Evolutionary conservation across 2,329 filamentous ascomycete genomes (phyloP).

Genomic region (Epichloe gansuensis): DNA sequence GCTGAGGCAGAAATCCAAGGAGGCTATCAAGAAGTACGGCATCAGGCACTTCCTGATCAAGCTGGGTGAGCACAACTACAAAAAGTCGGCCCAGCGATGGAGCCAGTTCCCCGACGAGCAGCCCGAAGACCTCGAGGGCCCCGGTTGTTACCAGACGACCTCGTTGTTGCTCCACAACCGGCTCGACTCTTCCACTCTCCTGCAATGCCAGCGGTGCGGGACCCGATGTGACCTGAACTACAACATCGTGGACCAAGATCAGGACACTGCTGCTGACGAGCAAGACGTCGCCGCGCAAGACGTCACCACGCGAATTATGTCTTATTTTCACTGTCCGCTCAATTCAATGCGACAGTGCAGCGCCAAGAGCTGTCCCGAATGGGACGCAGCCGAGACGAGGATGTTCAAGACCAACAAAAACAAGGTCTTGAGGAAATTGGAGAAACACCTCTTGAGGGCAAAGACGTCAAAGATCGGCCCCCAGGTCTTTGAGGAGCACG

Average conservation of each 20-base stretch:
- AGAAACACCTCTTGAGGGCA: not conserved
- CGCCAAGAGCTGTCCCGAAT: not conserved
- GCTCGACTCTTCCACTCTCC: not conserved
- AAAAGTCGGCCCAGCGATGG: not conserved
- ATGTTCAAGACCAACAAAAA: not conserved
- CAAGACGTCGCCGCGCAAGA: not conserved
- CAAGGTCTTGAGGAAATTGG: not conserved
- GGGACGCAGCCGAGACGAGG: not conserved
- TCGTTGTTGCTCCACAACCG: not conserved
- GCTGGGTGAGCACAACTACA: slow-evolving; percentile 3
- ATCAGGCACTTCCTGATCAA: not conserved
- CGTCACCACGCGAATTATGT: not conserved
- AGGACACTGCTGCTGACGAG: not conserved
- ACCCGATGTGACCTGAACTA: slow-evolving; percentile 5
- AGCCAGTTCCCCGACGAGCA: slow-evolving; percentile 1
- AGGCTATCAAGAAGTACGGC: not conserved
- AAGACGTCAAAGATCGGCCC: not conserved
- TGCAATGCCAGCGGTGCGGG: slow-evolving; percentile 2
- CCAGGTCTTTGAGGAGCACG: not conserved
- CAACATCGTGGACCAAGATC: not conserved
- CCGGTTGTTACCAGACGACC: not conserved
- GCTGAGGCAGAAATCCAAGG: not conserved
- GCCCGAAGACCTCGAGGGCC: not conserved
- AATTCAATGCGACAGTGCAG: not conserved
- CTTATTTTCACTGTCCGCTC: not conserved